Evolutionary conservation across 305 asterid species (phyloP), one percentile per base, ranked within the genome.

Genomic region (Vinca major): DNA sequence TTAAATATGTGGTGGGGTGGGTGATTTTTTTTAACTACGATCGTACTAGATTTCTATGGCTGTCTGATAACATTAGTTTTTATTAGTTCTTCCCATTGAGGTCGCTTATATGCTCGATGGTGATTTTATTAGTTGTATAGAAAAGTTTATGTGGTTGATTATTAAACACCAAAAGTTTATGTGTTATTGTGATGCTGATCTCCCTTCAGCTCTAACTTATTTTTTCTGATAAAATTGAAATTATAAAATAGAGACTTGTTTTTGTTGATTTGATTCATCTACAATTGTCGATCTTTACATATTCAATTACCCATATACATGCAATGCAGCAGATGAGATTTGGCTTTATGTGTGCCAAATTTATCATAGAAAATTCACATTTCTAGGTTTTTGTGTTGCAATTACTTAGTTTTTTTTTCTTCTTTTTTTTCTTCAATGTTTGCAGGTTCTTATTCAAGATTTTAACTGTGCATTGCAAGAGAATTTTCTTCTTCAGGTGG

Each of bases 401-500:
- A 62, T n/a, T 65, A 52, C 70, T 67, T 62, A 44, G 68, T 68
- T 80, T 66, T 51, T 73, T 71, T 70, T 65, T 40, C n/a, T n/a
- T n/a, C n/a, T n/a, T 68, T 80, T 66, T 51, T 73, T 71, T 70
- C 65, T 40, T 60, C 67, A 65, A 71, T 68, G 60, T 49, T 37
- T 75, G 20, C 75, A 93, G 99, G 93, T 81, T 61, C 96, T 91
- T 77, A 78, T 93, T 78, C 96, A 89, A 82, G 97, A 93, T 78
- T 93, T 91, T 82, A 93, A 89, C 72, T 93, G 99, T 80, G 99
- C 96, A 63, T 79, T 91, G 86, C 99, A 86, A 84, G 99, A 93
- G 67, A 93, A 80, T 81, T 89, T 91, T 81, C 92, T 93, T 78
- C 92, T 89, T 78, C 97, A 89, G 97, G 99, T 93, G 82, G 73